Evolutionary conservation across 2,329 filamentous ascomycete genomes (phyloP).

Genomic region (Metarhizium humberi): DNA sequence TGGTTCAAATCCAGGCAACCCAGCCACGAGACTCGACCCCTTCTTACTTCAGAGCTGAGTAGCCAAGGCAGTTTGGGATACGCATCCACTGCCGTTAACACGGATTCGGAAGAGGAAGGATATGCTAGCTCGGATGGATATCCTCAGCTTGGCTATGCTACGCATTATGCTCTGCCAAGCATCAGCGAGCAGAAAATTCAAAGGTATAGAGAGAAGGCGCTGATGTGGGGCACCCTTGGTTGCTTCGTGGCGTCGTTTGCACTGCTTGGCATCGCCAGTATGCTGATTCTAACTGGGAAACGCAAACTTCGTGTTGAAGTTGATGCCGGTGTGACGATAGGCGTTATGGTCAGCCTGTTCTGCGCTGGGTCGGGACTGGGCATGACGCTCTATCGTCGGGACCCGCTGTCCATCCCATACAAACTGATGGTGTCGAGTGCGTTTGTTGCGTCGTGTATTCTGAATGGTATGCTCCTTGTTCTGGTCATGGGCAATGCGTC

Average conservation of each 20-base stretch:
- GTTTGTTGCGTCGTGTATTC: constrained; percentile 28
- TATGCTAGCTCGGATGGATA: constrained; percentile 46
- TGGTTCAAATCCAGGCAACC: constrained; percentile 33
- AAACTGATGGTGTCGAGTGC: constrained; percentile 29
- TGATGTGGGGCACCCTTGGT: constrained; percentile 43
- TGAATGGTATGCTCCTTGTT: constrained; percentile 34
- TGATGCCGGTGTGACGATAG: constrained; percentile 61
- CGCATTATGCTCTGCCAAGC: constrained; percentile 45
- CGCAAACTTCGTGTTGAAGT: constrained; percentile 62
- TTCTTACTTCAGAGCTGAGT: constrained; percentile 5
- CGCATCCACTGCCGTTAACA: constrained; percentile 18
- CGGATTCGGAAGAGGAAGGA: constrained; percentile 35
- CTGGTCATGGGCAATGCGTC: constrained; percentile 30
- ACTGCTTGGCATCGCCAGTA: constrained; percentile 53
- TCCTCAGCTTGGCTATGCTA: constrained; percentile 39
- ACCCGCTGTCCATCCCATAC: constrained; percentile 31
- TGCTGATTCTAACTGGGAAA: constrained; percentile 59
- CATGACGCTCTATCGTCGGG: constrained; percentile 44
- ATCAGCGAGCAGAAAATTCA: constrained; percentile 40
- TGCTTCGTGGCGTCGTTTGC: constrained; percentile 51
- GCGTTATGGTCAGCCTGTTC: constrained; percentile 56
- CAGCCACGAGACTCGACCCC: constrained; percentile 15
- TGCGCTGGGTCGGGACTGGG: constrained; percentile 54
- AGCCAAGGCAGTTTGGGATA: constrained; percentile 16
- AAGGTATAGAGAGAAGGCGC: constrained; percentile 43